phyloP scores from a whole-genome alignment of 768 basidiomycete genomes.

The Sporobolomyces pararoseus region DNA sequence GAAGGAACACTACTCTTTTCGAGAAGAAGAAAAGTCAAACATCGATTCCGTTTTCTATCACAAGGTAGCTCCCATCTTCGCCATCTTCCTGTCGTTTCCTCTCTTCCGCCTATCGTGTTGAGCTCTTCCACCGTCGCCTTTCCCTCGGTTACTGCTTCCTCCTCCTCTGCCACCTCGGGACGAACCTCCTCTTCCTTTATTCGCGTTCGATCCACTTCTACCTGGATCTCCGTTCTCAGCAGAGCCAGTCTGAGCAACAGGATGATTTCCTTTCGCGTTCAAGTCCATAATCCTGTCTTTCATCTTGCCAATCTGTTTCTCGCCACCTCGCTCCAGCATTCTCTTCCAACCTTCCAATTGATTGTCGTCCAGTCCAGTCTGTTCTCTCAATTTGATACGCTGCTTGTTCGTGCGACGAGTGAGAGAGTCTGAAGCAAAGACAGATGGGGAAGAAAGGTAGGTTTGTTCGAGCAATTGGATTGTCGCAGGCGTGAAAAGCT shows the following conservation, averaged over 20 bases:
- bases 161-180: background rate
- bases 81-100: constrained; percentile 87
- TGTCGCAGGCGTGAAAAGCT: constrained; percentile 36
- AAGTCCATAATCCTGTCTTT: constrained; percentile 71
- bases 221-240: constrained; percentile 51
- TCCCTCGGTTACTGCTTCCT: background rate
- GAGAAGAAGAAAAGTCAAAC: no score
- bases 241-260: constrained; percentile 25
- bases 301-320: constrained; percentile 73
- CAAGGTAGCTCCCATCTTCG: constrained; percentile 47
- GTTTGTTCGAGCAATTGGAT: constrained; percentile 60
- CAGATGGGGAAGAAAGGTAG: constrained; percentile 67
- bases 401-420: constrained; percentile 63
- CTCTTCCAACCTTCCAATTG: constrained; percentile 90
- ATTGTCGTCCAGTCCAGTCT: constrained; percentile 70
- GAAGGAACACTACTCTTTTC: no score
- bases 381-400: constrained; percentile 62
- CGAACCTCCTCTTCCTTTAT: constrained; percentile 13
- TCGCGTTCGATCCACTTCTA: background rate
- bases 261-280: constrained; percentile 49
- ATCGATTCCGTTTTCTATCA: background rate
- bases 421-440: constrained; percentile 71
- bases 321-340: constrained; percentile 53
- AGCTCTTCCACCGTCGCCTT: constrained; percentile 23
- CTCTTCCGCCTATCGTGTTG: constrained; percentile 54